Conservation (phyloP, 257 asterid species). For the Fraxinus quadrangulata region DNA sequence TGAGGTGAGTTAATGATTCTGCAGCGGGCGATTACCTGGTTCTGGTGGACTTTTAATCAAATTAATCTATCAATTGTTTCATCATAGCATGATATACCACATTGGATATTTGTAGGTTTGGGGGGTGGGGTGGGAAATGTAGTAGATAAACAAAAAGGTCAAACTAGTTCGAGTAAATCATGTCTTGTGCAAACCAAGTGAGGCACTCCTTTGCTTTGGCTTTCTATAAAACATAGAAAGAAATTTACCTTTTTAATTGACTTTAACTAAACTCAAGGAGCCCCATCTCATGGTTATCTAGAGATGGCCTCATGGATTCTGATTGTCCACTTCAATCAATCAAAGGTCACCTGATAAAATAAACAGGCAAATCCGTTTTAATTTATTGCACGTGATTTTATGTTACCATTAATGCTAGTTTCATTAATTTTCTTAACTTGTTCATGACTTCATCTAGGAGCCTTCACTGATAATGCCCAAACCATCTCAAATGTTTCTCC, state of each 20-base stretch:
- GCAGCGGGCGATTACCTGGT: background rate
- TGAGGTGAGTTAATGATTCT: background rate
- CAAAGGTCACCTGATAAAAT: background rate
- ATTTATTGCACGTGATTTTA: background rate
- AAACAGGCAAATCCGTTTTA: background rate
- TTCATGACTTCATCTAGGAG: background rate
- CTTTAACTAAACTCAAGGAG: background rate
- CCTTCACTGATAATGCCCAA: background rate
- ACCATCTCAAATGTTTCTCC: background rate
- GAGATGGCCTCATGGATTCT: background rate
- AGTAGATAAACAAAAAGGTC: background rate
- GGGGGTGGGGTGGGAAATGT: background rate
- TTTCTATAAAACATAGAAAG: background rate
- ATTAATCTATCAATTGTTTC: background rate
- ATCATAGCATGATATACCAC: background rate
- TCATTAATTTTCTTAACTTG: background rate
- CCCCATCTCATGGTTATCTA: background rate
- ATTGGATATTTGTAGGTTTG: no score
- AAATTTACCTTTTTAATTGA: no score
- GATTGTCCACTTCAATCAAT: background rate
- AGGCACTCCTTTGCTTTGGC: background rate
- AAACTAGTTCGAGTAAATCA: background rate
- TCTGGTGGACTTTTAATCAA: background rate
- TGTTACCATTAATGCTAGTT: background rate
- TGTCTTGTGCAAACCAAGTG: background rate